Evolutionary conservation across 768 basidiomycete species (phyloP), one percentile per base, ranked within the genome.

Genomic region (Pleurotus platypus): DNA sequence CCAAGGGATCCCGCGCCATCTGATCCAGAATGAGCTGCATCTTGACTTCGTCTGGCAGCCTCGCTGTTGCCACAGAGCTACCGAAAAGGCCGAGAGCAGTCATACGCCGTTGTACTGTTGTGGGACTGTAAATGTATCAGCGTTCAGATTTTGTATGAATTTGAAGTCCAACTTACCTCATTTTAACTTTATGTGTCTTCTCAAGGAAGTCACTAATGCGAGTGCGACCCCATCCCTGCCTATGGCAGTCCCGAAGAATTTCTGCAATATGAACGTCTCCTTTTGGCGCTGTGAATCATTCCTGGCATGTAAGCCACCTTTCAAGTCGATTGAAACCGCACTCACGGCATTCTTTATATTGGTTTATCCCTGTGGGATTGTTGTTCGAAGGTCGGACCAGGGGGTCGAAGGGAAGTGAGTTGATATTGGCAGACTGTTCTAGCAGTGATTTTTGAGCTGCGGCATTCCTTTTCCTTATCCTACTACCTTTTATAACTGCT

Each of bases 11-110:
- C 46, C 69, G 70, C 9, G 62, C 62, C 66, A 75, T 67, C 60
- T 74, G 70, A 38, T 70, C 68, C 5, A 70, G 46, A 15, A 75
- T 63, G 12, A 75, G 65, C 38, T 73, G 68, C 2, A 65, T 57
- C 55, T 72, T 75, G 2, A 63, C 62, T 1, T 50, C 58, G 15
- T 71, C 68, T 9, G 64, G 60, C 9, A 73, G 62, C 5, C 62
- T 57, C 12, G 45, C 55, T 1, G 70, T 75, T 11, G 70, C 72
- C 3, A 58, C 58, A 9, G 66, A 58, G 54, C 73, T 71, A 3
- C 62, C 72, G 16, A 58, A 57, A 3, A 73, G 57, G 11, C 70
- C 70, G 9, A 72, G 61, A 18, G 59, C 59, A 56, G 66, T 65
- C 43, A 60, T 58, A 5, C 70, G 61, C 8, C 70, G 64, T 9